These are phyloP conservation scores for Hyaloscypha bicolor DNA, from an alignment of 495 filamentous ascomycete species.

Conservation along the genomic window DNA sequence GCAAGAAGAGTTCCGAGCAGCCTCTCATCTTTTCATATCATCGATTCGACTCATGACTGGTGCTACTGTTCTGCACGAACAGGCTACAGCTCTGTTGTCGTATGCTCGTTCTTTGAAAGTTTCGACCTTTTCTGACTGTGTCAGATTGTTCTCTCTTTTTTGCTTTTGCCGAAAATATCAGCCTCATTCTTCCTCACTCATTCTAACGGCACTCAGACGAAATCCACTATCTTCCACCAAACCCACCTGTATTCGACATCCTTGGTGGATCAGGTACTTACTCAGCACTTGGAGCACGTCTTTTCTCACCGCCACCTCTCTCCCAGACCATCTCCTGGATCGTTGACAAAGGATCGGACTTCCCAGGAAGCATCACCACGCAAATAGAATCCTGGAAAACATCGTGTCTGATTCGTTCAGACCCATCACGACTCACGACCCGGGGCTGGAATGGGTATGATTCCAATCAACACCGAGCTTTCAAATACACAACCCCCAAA, in stretches of 20 bases:
- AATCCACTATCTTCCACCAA: slow-evolving; percentile 73
- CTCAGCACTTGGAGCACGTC: slow-evolving; percentile 82
- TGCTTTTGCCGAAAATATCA: neutral
- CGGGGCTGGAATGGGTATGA: slow-evolving; percentile 90
- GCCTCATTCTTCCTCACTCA: neutral
- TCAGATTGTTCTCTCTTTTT: neutral
- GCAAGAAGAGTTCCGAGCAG: neutral
- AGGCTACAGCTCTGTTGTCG: neutral
- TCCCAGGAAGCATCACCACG: slow-evolving; percentile 64
- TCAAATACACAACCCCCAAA: slow-evolving; percentile 88
- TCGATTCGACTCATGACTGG: neutral
- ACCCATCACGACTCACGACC: slow-evolving; percentile 73
- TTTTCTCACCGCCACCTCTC: slow-evolving; percentile 67
- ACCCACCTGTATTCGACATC: slow-evolving; percentile 65
- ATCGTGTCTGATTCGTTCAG: slow-evolving; percentile 65
- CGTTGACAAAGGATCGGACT: slow-evolving; percentile 86
- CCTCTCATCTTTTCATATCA: neutral
- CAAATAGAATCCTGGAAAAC: slow-evolving; percentile 74
- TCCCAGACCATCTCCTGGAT: slow-evolving; percentile 78
- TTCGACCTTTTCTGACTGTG: neutral
- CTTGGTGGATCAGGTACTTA: slow-evolving; percentile 88
- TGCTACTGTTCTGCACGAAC: neutral
- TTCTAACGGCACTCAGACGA: slow-evolving; percentile 63
- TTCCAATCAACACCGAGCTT: slow-evolving; percentile 57
- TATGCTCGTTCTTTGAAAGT: neutral